Conservation (phyloP, 169 alveolate species). For the Plasmodium gonderi region DNA sequence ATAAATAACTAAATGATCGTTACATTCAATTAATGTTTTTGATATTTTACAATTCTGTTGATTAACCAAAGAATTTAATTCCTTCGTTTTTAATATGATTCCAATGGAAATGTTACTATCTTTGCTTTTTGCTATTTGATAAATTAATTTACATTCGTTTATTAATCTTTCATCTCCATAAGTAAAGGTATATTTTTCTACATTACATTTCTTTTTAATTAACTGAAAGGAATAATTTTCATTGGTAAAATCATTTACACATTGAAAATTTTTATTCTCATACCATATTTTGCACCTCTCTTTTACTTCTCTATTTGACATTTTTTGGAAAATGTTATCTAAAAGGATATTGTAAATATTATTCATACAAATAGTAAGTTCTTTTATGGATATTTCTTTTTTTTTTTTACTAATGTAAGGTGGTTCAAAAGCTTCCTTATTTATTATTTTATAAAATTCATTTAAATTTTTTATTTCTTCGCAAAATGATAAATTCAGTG, state of each 20-base stretch:
- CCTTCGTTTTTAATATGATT: conserved; percentile 30
- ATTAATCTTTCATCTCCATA: conserved; percentile 66
- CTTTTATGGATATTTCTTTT: conserved; percentile 14
- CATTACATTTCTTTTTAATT: conserved; percentile 30
- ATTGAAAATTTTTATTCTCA: conserved; percentile 27
- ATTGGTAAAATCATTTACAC: conserved; percentile 33
- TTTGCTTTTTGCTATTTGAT: conserved; percentile 43
- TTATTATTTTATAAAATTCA: conserved; percentile 42
- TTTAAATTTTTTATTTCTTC: conserved; percentile 55
- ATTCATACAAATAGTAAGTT: conserved; percentile 29
- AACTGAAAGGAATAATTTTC: conserved; percentile 55
- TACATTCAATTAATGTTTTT: background rate
- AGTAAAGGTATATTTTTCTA: conserved; percentile 29
- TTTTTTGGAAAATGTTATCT: conserved; percentile 30
- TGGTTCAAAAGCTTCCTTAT: conserved; percentile 71
- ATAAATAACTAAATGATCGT: conserved; percentile 28
- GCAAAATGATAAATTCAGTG: conserved; percentile 1
- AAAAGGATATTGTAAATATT: conserved; percentile 52
- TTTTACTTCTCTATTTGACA: conserved; percentile 1
- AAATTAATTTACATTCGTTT: conserved; percentile 36
- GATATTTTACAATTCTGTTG: conserved; percentile 40
- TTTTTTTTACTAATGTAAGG: conserved; percentile 10
- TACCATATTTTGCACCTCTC: conserved; percentile 52
- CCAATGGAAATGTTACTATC: conserved; percentile 59
- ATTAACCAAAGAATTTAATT: background rate